A percentile compares a stretch with the other conserved stretches of the same genome.
Evolutionary conservation across 2,329 filamentous ascomycete species (phyloP).

Genomic region (Thermothelomyces thermophilus): DNA sequence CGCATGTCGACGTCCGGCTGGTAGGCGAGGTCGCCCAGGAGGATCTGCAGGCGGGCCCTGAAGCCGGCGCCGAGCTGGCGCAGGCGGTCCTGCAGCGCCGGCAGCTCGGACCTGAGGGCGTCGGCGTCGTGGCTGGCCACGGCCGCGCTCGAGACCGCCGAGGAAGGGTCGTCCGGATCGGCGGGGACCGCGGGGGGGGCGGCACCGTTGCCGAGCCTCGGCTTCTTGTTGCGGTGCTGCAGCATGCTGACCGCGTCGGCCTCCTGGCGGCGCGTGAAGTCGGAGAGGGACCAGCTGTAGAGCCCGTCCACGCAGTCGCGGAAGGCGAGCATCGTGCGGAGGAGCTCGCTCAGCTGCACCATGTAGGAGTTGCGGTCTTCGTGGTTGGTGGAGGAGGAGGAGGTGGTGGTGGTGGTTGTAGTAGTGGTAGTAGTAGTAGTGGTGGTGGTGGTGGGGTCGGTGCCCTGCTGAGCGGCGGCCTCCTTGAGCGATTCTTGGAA

Average conservation of each 20-base stretch:
- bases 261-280: constrained; percentile 89
- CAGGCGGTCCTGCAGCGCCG: constrained; percentile 67
- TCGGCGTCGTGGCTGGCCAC: constrained; percentile 37
- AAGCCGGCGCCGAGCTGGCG: constrained; percentile 69
- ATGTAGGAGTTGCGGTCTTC: constrained; percentile 76
- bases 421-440: not conserved
- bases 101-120: constrained; percentile 55
- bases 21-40: constrained; percentile 85
- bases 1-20: constrained; percentile 93
- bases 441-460: constrained; percentile 32
- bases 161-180: constrained; percentile 39
- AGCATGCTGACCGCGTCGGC: constrained; percentile 59
- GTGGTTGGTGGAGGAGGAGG: constrained; percentile 40
- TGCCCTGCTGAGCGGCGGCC: constrained; percentile 25
- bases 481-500: constrained; percentile 33
- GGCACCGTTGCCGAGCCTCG: not conserved
- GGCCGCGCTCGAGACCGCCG: not conserved
- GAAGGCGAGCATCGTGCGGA: constrained; percentile 90
- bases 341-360: constrained; percentile 81
- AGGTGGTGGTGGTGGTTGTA: constrained; percentile 30
- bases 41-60: constrained; percentile 64
- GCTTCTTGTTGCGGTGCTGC: constrained; percentile 50
- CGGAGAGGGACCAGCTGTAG: constrained; percentile 89
- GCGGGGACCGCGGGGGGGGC: constrained; percentile 26
- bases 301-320: constrained; percentile 89